Conservation (phyloP, 1,284 basidiomycete genomes). For the Xanthoconium separans region DNA sequence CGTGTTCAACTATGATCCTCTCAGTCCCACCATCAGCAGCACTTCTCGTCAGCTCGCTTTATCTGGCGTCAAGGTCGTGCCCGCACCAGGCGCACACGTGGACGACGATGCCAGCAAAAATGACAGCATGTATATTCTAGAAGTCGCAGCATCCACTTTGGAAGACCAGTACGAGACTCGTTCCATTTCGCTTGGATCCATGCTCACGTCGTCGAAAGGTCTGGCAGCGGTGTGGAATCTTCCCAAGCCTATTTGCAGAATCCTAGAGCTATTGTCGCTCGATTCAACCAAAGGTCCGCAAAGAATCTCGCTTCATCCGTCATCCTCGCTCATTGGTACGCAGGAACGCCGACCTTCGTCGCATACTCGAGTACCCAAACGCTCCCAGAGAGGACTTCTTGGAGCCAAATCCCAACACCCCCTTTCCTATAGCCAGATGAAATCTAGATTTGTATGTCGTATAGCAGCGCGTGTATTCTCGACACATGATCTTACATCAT, state of each 20-base stretch:
- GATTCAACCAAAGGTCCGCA: conserved; percentile 64
- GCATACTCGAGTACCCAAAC: conserved; percentile 51
- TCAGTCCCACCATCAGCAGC: conserved; percentile 48
- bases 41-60: conserved; percentile 60
- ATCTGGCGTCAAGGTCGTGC: conserved; percentile 58
- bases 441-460: conserved; percentile 2
- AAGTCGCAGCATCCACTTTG: conserved; percentile 46
- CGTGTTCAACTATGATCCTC: conserved; percentile 62
- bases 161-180: conserved; percentile 44
- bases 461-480: neutral
- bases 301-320: neutral
- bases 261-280: conserved; percentile 49
- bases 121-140: conserved; percentile 71
- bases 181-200: neutral
- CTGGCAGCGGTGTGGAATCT: conserved; percentile 29
- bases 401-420: conserved; percentile 9
- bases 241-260: conserved; percentile 46
- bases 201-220: conserved; percentile 8
- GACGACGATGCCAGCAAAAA: conserved; percentile 50
- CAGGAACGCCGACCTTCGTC: conserved; percentile 60
- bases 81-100: conserved; percentile 64
- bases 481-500: conserved; percentile 15
- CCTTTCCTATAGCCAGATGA: conserved; percentile 3
- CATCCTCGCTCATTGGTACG: conserved; percentile 9
- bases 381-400: conserved; percentile 4